Conservation (phyloP, 441 rosid species). For the Syzygium syzygioides region DNA sequence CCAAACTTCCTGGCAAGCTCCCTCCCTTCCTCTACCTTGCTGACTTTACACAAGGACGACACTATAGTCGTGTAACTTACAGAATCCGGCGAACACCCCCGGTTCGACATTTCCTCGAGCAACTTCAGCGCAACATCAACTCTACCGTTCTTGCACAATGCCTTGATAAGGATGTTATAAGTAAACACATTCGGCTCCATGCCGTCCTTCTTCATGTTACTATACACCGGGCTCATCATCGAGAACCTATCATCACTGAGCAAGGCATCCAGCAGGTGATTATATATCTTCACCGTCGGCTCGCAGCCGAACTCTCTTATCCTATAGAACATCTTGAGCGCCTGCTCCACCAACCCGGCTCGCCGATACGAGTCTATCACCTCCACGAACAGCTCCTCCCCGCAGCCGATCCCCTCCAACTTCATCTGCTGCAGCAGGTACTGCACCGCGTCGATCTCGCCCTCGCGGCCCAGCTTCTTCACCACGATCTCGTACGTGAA, state of each 20-base stretch:
- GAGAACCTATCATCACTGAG: conserved; percentile 66
- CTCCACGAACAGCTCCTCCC: conserved; percentile 55
- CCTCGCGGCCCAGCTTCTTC: conserved; percentile 41
- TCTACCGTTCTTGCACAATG: conserved; percentile 73
- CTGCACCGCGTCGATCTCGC: conserved; percentile 54
- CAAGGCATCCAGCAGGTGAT: conserved; percentile 73
- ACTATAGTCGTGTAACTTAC: conserved; percentile 75
- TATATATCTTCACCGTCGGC: conserved; percentile 81
- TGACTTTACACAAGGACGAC: conserved; percentile 67
- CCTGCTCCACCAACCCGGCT: conserved; percentile 58
- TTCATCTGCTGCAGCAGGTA: conserved; percentile 93
- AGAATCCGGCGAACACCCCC: conserved; percentile 63
- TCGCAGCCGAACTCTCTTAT: conserved; percentile 73
- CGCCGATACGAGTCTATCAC: conserved; percentile 46
- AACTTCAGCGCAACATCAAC: conserved; percentile 71
- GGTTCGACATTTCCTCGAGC: conserved; percentile 64
- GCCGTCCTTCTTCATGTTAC: conserved; percentile 81
- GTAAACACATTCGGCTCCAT: conserved; percentile 80
- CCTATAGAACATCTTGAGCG: conserved; percentile 76
- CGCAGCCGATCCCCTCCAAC: conserved; percentile 62
- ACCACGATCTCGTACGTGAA: conserved; percentile 62
- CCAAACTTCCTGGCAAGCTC: conserved; percentile 45
- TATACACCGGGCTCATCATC: conserved; percentile 58
- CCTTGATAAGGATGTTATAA: conserved; percentile 75
- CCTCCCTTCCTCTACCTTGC: conserved; percentile 66